Base-by-base conservation (phyloP, 768 basidiomycete species). In the Galerina sulciceps region DNA sequence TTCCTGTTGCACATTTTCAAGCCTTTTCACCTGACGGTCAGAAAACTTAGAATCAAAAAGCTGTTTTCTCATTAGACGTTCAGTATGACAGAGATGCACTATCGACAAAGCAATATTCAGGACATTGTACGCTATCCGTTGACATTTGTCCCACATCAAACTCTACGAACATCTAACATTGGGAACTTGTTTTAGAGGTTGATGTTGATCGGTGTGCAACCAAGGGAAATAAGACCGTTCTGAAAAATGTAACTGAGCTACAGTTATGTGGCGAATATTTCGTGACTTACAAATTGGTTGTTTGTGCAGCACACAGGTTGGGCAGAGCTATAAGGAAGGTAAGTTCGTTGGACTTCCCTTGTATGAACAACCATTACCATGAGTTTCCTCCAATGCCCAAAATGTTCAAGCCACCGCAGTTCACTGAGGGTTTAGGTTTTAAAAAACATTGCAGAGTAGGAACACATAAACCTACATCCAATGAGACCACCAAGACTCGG, bases 231-330 rank as follows among this genome's bases (percentile, higher is more conserved):
- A 53, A 63, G 56, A 17, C 62, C 62, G 53, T 47, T 57, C 62
- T 60, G 20, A 34, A 22, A 8, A 44, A 31, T 13, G 8, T 10
- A 9, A 15, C 36, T 53, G 20, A 61, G 40, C 35, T 20, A 17
- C 10, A 49, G 44, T 10, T 36, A 36, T 41, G 37, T 10, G 15
- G 2, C 34, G 17, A 37, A 57, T 23, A 18, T 0, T 6, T 18
- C 3, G 15, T 13, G 20, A 51, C 62, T 52, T 47, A 58, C 59
- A 41, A 64, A 51, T 47, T 20, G 44, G 57, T 63, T 63, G 59
- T 59, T 55, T 22, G 63, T 56, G 60, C 63, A 65, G 65, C 62
- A 63, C 40, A 61, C 62, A 13, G 58, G 62, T 41, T 60, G 51
- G 36, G 55, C 49, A n/a, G 59, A 45, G 51, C 62, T 60, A 23